Percentiles rank a stretch among this genome's conserved stretches.
These are phyloP conservation scores for Yarrowia sp. DNA, from an alignment of 805 yeast species.

Conservation along the genomic window DNA sequence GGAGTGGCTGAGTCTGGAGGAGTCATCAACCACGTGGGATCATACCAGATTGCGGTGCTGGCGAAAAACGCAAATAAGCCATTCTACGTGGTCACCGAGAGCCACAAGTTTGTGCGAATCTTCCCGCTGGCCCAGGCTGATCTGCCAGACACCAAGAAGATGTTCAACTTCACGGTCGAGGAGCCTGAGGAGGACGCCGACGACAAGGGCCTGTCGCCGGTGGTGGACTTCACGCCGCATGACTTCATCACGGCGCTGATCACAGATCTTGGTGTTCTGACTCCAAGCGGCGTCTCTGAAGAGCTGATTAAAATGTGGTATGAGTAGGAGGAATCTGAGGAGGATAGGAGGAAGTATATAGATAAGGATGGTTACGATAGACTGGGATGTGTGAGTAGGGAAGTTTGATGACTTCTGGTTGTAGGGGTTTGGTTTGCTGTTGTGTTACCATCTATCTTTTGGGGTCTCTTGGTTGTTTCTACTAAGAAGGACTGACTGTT, in stretches of 20 bases:
- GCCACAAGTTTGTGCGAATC: conserved; percentile 94
- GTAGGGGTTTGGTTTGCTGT: too few relatives aligned
- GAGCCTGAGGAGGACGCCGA: conserved; percentile 46
- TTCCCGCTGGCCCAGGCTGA: conserved; percentile 94
- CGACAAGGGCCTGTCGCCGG: conserved; percentile 58
- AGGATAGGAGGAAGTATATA: background rate
- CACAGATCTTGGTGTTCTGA: conserved; percentile 94
- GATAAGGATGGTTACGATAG: background rate
- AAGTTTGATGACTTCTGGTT: too few relatives aligned
- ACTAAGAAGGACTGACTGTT: too few relatives aligned
- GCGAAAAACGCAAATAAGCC: conserved; percentile 93
- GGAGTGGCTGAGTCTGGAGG: conserved; percentile 99
- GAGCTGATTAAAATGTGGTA: conserved; percentile 98
- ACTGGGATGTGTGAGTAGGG: background rate
- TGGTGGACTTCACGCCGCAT: conserved; percentile 93
- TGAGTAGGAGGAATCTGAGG: conserved; percentile 65
- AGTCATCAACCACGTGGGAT: conserved; percentile 88
- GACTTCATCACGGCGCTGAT: conserved; percentile 93
- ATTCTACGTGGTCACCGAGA: conserved; percentile 90
- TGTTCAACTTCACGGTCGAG: conserved; percentile 55
- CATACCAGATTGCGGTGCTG: conserved; percentile 91
- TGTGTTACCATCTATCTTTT: too few relatives aligned
- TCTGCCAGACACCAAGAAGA: conserved; percentile 65
- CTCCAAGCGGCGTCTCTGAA: conserved; percentile 98
- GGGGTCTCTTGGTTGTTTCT: too few relatives aligned